These are phyloP conservation scores for Draba incana DNA, from an alignment of 345 rosid species.

Conservation along the genomic window DNA sequence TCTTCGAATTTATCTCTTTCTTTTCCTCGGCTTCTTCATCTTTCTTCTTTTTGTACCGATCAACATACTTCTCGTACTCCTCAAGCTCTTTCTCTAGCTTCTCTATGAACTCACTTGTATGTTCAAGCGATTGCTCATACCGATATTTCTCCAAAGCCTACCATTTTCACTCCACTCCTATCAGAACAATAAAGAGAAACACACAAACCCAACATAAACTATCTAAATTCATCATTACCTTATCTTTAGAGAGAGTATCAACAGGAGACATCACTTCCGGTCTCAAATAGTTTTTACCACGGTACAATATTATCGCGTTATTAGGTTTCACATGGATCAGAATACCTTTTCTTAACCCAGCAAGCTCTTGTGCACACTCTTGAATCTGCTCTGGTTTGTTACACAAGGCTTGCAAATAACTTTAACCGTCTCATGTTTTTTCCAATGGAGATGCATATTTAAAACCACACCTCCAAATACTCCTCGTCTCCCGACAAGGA, in stretches of 20 bases:
- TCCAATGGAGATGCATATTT: slow-evolving; percentile 98
- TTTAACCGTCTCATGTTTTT: slow-evolving; percentile 93
- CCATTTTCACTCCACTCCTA: slow-evolving; percentile 8
- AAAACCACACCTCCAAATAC: slow-evolving; percentile 96
- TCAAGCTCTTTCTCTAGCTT: slow-evolving; percentile 88
- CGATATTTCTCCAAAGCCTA: slow-evolving; percentile 88
- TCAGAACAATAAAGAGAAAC: not conserved
- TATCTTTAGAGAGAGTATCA: slow-evolving; percentile 77
- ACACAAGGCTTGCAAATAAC: slow-evolving; percentile 93
- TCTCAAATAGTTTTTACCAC: slow-evolving; percentile 89
- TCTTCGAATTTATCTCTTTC: slow-evolving; percentile 9
- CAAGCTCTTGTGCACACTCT: slow-evolving; percentile 83
- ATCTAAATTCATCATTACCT: slow-evolving; percentile 47
- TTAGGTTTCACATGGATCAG: slow-evolving; percentile 79
- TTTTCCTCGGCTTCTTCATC: slow-evolving; percentile 35
- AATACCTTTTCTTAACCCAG: slow-evolving; percentile 80
- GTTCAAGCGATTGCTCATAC: slow-evolving; percentile 87
- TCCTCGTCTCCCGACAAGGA: slow-evolving; percentile 88
- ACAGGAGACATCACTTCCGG: slow-evolving; percentile 77
- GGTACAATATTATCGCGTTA: slow-evolving; percentile 70
- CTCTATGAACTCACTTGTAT: slow-evolving; percentile 88
- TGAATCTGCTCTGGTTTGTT: slow-evolving; percentile 75
- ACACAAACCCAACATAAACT: not conserved
- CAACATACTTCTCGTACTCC: slow-evolving; percentile 66
- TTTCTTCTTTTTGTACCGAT: slow-evolving; percentile 55